Conservation (phyloP, 1,139 yeast genomes). For the Meyerozyma smithsonii region DNA sequence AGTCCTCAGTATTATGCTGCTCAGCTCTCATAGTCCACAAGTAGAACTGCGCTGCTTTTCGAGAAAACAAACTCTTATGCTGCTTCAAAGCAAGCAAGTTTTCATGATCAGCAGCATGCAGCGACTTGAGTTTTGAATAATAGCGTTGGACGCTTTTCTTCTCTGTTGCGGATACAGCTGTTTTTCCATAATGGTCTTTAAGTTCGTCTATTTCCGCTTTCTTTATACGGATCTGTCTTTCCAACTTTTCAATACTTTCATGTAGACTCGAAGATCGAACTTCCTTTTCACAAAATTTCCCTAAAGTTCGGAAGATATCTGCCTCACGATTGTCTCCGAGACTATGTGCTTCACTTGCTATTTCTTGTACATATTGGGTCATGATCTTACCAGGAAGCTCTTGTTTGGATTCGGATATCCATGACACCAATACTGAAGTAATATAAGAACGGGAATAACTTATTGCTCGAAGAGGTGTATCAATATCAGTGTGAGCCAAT, state of each 20-base stretch:
- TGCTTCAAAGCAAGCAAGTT: slow-evolving; percentile 37
- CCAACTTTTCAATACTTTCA: slow-evolving; percentile 41
- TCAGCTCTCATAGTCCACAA: slow-evolving; percentile 47
- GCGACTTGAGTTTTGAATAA: slow-evolving; percentile 43
- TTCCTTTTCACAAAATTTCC: slow-evolving; percentile 72
- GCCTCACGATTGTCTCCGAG: slow-evolving; percentile 25
- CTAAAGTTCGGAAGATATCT: slow-evolving; percentile 54
- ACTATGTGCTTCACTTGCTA: slow-evolving; percentile 17
- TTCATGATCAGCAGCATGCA: slow-evolving; percentile 44
- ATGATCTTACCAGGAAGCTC: slow-evolving; percentile 59
- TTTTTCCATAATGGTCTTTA: slow-evolving; percentile 36
- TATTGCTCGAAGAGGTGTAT: slow-evolving; percentile 17
- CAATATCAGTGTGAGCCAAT: slow-evolving; percentile 15
- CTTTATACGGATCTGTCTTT: slow-evolving; percentile 33
- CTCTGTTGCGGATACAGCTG: slow-evolving; percentile 36
- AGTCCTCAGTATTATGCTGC: slow-evolving; percentile 49
- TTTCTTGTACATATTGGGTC: slow-evolving; percentile 49
- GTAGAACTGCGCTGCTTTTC: slow-evolving; percentile 58
- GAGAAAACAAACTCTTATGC: slow-evolving; percentile 42
- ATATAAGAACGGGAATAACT: slow-evolving; percentile 26
- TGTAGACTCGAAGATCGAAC: slow-evolving; percentile 40
- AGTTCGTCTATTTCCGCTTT: slow-evolving; percentile 46
- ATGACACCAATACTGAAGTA: slow-evolving; percentile 54
- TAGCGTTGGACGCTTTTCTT: slow-evolving; percentile 49
- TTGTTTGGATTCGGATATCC: slow-evolving; percentile 69